Percentiles rank a stretch among this genome's conserved stretches.
phyloP scores from a whole-genome alignment of 768 basidiomycete genomes.

The Rhizopogon salebrosus region DNA sequence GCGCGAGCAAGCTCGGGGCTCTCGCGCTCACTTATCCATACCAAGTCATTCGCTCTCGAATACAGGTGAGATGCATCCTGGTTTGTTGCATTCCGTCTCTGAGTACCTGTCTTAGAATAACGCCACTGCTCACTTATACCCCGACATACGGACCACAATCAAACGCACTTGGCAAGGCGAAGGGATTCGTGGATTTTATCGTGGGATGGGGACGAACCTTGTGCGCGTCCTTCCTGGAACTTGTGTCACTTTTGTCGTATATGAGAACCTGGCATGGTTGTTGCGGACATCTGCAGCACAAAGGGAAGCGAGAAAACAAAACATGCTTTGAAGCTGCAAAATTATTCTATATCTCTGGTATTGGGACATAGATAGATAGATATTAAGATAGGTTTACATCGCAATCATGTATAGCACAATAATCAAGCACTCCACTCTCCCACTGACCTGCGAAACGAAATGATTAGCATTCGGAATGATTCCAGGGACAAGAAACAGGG shows the following conservation, averaged over 20 bases:
- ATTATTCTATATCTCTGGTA: not conserved
- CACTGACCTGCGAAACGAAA: too few relatives aligned
- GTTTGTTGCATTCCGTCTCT: slow-evolving; percentile 1
- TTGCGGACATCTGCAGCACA: slow-evolving; percentile 60
- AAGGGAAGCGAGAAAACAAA: slow-evolving; percentile 28
- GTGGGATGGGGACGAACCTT: slow-evolving; percentile 90
- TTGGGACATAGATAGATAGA: not conserved
- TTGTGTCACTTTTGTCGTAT: slow-evolving; percentile 97
- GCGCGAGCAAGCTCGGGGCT: slow-evolving; percentile 81
- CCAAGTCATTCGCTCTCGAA: slow-evolving; percentile 90
- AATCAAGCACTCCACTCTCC: too few relatives aligned
- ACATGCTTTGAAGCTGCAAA: not conserved
- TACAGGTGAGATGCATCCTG: slow-evolving; percentile 58
- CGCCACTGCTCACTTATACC: slow-evolving; percentile 62
- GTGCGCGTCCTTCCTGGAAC: slow-evolving; percentile 95
- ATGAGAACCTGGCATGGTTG: slow-evolving; percentile 88
- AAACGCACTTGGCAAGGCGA: slow-evolving; percentile 77
- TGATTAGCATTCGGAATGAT: too few relatives aligned
- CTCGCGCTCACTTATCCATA: slow-evolving; percentile 90
- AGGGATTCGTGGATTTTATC: slow-evolving; percentile 84
- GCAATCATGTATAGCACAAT: too few relatives aligned
- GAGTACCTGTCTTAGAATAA: slow-evolving; percentile 45
- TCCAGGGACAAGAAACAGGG: too few relatives aligned
- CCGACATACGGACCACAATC: slow-evolving; percentile 79
- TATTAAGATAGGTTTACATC: not conserved